Evolutionary conservation across 495 filamentous ascomycete genomes (phyloP).

Genomic region (Tuber umbilicatum): DNA sequence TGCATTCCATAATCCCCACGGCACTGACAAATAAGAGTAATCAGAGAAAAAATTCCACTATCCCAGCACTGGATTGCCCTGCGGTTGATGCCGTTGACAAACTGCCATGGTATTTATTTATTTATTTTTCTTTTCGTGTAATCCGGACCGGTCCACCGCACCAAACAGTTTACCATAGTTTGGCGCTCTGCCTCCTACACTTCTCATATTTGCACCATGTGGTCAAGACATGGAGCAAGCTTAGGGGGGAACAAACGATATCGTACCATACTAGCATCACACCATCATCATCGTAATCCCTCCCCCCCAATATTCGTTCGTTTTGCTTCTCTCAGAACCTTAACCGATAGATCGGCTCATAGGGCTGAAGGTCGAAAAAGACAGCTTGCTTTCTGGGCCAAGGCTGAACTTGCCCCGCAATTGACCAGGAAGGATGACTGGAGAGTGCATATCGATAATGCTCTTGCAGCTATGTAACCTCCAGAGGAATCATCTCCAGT

Average conservation of each 20-base stretch:
- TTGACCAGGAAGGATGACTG: neutral
- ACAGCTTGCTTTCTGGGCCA: neutral
- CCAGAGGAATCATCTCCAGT: neutral
- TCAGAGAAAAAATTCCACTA: neutral
- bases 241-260: neutral
- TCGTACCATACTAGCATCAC: neutral
- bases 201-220: neutral
- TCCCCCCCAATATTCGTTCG: neutral
- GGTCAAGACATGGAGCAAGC: neutral
- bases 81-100: neutral
- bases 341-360: constrained; percentile 3
- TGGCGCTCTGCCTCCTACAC: neutral
- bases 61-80: neutral
- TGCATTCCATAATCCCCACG: neutral
- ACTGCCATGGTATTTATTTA: neutral
- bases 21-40: neutral
- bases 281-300: neutral
- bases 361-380: neutral
- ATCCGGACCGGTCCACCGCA: neutral
- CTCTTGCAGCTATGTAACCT: neutral
- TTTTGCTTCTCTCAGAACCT: constrained; percentile 7
- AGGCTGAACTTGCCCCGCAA: constrained; percentile 3
- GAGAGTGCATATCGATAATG: neutral
- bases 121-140: neutral
- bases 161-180: neutral